Evolutionary conservation across 2,329 filamentous ascomycete genomes (phyloP).

Genomic region (Calonectria leucothoes): DNA sequence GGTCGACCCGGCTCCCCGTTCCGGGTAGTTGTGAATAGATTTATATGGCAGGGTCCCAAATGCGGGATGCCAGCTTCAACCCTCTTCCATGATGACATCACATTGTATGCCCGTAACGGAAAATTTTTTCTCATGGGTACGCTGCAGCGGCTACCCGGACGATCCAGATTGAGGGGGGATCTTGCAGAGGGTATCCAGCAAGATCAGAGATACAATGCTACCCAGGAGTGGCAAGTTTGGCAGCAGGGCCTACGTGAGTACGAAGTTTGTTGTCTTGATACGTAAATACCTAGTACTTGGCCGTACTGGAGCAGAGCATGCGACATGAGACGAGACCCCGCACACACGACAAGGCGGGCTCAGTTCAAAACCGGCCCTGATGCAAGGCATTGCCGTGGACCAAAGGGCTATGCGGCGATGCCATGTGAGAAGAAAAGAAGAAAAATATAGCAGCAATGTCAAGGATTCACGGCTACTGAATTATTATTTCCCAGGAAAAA

Average conservation of each 20-base stretch:
- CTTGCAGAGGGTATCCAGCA: background rate
- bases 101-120: background rate
- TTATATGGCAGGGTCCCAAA: background rate
- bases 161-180: background rate
- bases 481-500: too few species aligned
- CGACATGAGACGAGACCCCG: background rate
- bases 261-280: background rate
- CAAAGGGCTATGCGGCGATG: background rate
- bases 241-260: background rate
- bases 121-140: background rate
- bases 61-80: background rate
- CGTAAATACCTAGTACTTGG: background rate
- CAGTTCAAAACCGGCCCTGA: background rate
- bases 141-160: background rate
- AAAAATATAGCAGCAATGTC: background rate
- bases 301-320: background rate
- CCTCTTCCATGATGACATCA: slow-evolving; percentile 4
- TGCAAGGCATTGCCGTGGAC: background rate
- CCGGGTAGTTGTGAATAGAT: too few species aligned
- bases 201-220: background rate
- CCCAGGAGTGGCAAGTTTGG: background rate
- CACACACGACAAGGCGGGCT: background rate
- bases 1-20: background rate
- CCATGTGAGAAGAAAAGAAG: too few species aligned
- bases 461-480: too few species aligned